Evolutionary conservation across 2,329 filamentous ascomycete species (phyloP).

Genomic region (Drechslerella stenobrocha): DNA sequence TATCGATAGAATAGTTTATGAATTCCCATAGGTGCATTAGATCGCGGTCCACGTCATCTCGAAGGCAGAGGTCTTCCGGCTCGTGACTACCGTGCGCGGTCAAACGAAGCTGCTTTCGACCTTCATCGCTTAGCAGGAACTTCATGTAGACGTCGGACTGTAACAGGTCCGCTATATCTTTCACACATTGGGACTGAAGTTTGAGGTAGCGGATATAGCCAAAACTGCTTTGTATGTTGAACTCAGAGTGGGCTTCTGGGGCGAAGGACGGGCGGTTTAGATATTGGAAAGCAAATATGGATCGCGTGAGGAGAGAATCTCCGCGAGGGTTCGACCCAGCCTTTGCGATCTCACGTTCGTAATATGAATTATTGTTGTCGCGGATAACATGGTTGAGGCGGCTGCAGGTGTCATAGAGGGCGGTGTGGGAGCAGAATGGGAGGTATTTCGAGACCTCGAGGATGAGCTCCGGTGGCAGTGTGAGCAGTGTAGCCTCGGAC

Average conservation of each 20-base stretch:
- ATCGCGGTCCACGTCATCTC: constrained; percentile 43
- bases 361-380: constrained; percentile 44
- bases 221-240: constrained; percentile 36
- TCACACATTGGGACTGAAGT: constrained; percentile 32
- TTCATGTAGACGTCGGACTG: constrained; percentile 32
- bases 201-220: constrained; percentile 43
- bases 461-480: constrained; percentile 42
- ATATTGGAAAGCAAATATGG: constrained; percentile 48
- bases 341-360: constrained; percentile 42
- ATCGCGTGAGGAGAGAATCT: constrained; percentile 43
- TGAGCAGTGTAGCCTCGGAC: constrained; percentile 25
- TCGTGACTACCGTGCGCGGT: constrained; percentile 44
- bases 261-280: constrained; percentile 33
- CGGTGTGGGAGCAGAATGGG: constrained; percentile 44
- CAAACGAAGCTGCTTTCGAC: constrained; percentile 39
- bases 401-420: constrained; percentile 41
- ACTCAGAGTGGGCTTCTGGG: constrained; percentile 34
- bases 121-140: constrained; percentile 34
- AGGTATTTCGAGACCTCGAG: constrained; percentile 47
- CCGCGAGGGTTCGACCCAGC: constrained; percentile 43
- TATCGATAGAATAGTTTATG: constrained; percentile 44
- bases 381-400: constrained; percentile 42
- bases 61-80: constrained; percentile 39
- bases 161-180: constrained; percentile 41
- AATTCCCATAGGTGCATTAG: constrained; percentile 49